phyloP scores from a whole-genome alignment of 2,329 filamentous ascomycete genomes.

The Chaetomiaceae sp. region DNA sequence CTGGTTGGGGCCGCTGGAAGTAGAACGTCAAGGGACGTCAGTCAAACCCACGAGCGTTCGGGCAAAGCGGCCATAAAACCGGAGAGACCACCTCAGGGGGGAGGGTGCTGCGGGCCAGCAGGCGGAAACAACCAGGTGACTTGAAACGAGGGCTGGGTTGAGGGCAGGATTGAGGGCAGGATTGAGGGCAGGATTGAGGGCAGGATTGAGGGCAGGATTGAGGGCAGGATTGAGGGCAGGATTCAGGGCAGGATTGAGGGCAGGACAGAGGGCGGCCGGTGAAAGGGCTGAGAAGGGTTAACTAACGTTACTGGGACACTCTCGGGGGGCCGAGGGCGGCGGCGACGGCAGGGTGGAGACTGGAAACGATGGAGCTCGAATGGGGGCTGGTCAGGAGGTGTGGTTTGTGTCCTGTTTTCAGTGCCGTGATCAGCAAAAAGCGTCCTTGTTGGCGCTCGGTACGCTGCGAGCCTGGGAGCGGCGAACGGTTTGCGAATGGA shows the following conservation, averaged over 20 bases:
- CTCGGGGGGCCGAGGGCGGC: too few relatives aligned
- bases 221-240: background rate
- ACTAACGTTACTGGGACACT: too few relatives aligned
- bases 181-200: background rate
- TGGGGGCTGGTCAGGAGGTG: conserved; percentile 21
- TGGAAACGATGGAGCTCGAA: background rate
- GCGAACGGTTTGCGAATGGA: too few relatives aligned
- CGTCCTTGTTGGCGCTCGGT: too few relatives aligned
- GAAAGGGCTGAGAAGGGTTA: too few relatives aligned
- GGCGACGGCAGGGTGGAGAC: conserved; percentile 4
- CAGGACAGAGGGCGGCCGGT: background rate
- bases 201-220: background rate
- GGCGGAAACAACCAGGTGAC: conserved; percentile 1
- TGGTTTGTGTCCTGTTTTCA: conserved; percentile 22
- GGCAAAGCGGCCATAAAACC: too few relatives aligned
- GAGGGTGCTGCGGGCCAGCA: background rate
- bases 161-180: background rate
- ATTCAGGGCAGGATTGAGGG: background rate
- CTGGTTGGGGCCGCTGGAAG: conserved; percentile 6
- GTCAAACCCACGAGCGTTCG: background rate
- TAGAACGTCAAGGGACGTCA: conserved; percentile 9
- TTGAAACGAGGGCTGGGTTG: background rate
- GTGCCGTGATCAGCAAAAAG: conserved; percentile 25
- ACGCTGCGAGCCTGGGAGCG: too few relatives aligned
- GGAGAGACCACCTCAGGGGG: background rate